Percentiles rank a stretch among this genome's conserved stretches.
Evolutionary conservation across 805 yeast genomes (phyloP).

Genomic region (Yarrowia porcina): DNA sequence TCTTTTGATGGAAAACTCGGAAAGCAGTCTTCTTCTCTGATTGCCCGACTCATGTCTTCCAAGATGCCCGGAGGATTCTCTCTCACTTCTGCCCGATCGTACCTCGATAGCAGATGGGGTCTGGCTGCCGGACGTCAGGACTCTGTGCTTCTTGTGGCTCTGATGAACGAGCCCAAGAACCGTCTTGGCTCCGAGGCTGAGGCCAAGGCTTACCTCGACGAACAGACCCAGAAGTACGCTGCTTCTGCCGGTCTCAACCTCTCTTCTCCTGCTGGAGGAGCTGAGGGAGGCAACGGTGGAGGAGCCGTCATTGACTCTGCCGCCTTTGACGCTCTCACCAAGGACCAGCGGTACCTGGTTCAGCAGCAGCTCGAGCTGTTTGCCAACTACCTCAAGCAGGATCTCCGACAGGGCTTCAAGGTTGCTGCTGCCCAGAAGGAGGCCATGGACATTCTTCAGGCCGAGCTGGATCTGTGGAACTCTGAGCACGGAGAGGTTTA

Average conservation of each 20-base stretch:
- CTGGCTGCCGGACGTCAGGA: conserved; percentile 93
- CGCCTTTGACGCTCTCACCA: conserved; percentile 79
- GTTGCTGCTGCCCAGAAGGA: conserved; percentile 78
- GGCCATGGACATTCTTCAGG: conserved; percentile 77
- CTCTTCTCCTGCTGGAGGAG: conserved; percentile 55
- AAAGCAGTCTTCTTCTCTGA: conserved; percentile 83
- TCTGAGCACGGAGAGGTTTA: conserved; percentile 91
- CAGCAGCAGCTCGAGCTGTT: conserved; percentile 83
- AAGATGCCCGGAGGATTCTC: conserved; percentile 99
- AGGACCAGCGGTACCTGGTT: conserved; percentile 67
- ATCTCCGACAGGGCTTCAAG: conserved; percentile 87
- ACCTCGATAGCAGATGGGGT: conserved; percentile 90
- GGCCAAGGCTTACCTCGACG: conserved; percentile 85
- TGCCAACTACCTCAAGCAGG: conserved; percentile 92
- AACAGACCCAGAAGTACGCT: conserved; percentile 81
- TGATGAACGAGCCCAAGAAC: conserved; percentile 85
- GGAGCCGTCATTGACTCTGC: conserved; percentile 93
- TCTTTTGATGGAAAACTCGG: conserved; percentile 86
- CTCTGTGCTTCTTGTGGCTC: conserved; percentile 73
- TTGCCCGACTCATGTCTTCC: conserved; percentile 88
- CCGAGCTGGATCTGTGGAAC: conserved; percentile 87
- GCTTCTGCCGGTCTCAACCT: conserved; percentile 74
- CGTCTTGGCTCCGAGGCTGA: conserved; percentile 85
- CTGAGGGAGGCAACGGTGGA: conserved; percentile 51
- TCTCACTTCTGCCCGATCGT: conserved; percentile 85